These are phyloP conservation scores for Rhipidocladum racemiflorum DNA, from an alignment of 176 grass and related monocot genomes.

Conservation along the genomic window DNA sequence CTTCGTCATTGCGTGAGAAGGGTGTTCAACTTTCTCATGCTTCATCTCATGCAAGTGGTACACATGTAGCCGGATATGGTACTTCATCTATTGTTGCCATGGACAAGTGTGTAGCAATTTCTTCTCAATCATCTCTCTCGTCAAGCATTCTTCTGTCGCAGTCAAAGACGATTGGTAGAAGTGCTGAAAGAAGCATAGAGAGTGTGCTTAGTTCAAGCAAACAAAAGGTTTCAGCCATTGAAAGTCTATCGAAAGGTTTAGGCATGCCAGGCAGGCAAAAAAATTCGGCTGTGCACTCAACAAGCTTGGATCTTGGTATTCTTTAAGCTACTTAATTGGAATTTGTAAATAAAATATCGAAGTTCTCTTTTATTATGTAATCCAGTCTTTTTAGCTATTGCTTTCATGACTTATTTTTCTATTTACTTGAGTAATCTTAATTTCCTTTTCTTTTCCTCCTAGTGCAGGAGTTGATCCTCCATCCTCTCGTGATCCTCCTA, in stretches of 20 bases:
- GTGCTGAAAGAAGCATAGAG: constrained; percentile 69
- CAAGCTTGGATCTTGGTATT: constrained; percentile 92
- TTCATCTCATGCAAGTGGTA: constrained; percentile 53
- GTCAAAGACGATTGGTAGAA: constrained; percentile 54
- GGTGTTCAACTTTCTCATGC: constrained; percentile 48
- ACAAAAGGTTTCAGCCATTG: constrained; percentile 92
- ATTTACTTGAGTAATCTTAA: constrained; percentile 25
- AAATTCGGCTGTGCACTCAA: constrained; percentile 57
- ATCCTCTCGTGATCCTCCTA: constrained; percentile 68
- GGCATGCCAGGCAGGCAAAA: constrained; percentile 52
- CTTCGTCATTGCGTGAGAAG: constrained; percentile 70
- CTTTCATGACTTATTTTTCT: constrained; percentile 20
- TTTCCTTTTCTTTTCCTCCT: constrained; percentile 45
- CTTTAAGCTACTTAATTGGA: constrained; percentile 29
- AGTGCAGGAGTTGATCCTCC: constrained; percentile 84
- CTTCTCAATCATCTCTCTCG: constrained; percentile 55
- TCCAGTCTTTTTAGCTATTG: not conserved
- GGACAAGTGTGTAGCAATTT: constrained; percentile 62
- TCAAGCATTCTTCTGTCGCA: constrained; percentile 57
- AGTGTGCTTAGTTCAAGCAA: constrained; percentile 78
- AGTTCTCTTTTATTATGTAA: constrained; percentile 2
- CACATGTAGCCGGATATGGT: constrained; percentile 53
- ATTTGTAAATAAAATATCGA: constrained; percentile 14
- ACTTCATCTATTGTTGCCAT: constrained; percentile 88
- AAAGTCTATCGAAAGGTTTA: constrained; percentile 81